Base-by-base conservation (phyloP, 2,329 filamentous ascomycete genomes). In the Ophioceras dolichostomum region DNA sequence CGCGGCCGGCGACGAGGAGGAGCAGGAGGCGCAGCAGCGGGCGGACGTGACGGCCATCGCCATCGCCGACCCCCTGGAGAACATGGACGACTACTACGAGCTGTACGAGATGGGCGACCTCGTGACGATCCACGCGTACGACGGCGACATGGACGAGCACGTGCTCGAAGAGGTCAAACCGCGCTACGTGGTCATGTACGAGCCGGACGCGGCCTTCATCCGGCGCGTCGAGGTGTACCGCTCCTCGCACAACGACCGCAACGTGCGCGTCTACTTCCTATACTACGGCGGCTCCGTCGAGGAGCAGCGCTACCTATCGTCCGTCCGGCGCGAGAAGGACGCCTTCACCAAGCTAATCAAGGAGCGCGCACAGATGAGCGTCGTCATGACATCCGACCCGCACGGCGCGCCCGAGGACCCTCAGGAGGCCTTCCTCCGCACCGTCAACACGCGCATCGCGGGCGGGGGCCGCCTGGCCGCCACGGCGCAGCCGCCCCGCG, bases 171-270 rank as follows among this genome's bases (percentile, higher is more conserved):
- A 98, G 59, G 70, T 91, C 40, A 87, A 84, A 51, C 91, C 91
- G 24, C 79, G 84, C 42, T 95, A 95, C 57, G 86, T 98, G 41
- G 83, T 98, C 61, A 96, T 98, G 91, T 98, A 95, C 58, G 91
- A 96, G 55, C 89, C 91, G 1, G 87, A 96, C 46, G 78, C 89
- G 3, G 79, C 89, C 3, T 98, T 98, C 56, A 94, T 96, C 50
- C 78, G 91, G 12, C 73, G 89, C 27, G 82, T 98, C 16, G 91
- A 98, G 55, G 88, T 96, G 2, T 98, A 96, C 59, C 79, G 91
- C 28, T 94, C 87, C 37, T 95, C 88, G 9, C 91, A 98, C 59
- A 83, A 79, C 40, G 85, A 89, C 54, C 71, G 87, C 26, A 87
- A 85, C 49, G 84, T 96, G 30, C 76, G 86, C 31, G 88, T 94